A percentile compares a stretch with the other conserved stretches of the same genome.
Conservation (phyloP, 495 filamentous ascomycete species). For the Aspergillus wentii region DNA sequence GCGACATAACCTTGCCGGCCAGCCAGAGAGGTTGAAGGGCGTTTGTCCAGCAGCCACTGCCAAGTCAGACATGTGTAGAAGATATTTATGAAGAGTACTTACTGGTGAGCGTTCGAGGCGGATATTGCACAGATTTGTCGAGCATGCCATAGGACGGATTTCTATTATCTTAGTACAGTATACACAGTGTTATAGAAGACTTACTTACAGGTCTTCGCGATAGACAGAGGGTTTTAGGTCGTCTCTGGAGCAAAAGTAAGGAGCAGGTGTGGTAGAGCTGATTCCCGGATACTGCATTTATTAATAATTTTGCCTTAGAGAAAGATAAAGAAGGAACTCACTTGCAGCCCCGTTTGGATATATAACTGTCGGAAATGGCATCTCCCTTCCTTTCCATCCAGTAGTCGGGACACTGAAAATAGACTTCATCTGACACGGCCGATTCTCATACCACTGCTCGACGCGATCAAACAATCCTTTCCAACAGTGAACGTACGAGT, state of each 20-base stretch:
- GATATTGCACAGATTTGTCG: constrained; percentile 44
- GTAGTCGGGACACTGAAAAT: constrained; percentile 20
- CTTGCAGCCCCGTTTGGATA: constrained; percentile 38
- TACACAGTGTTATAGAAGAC: no score
- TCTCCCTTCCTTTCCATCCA: constrained; percentile 8
- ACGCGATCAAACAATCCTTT: constrained; percentile 27
- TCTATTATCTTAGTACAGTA: constrained; percentile 12
- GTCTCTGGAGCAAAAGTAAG: constrained; percentile 30
- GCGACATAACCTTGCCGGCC: constrained; percentile 39
- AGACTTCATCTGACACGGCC: constrained; percentile 35
- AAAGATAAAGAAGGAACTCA: constrained; percentile 6
- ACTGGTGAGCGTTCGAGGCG: constrained; percentile 29
- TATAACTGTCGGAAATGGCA: constrained; percentile 29
- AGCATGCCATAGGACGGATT: constrained; percentile 41
- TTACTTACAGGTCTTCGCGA: constrained; percentile 16
- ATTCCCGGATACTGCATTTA: constrained; percentile 31
- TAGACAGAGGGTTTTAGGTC: constrained; percentile 26
- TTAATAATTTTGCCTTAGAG: background rate
- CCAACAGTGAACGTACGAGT: constrained; percentile 26
- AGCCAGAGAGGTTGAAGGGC: constrained; percentile 44
- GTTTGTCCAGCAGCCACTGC: constrained; percentile 42
- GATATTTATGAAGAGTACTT: constrained; percentile 3
- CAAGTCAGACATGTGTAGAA: constrained; percentile 4
- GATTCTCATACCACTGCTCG: constrained; percentile 31
- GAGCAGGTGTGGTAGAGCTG: constrained; percentile 40